Evolutionary conservation across 2,329 filamentous ascomycete species (phyloP), one percentile per base, ranked within the genome.

Genomic region (Plenodomus tracheiphilus): DNA sequence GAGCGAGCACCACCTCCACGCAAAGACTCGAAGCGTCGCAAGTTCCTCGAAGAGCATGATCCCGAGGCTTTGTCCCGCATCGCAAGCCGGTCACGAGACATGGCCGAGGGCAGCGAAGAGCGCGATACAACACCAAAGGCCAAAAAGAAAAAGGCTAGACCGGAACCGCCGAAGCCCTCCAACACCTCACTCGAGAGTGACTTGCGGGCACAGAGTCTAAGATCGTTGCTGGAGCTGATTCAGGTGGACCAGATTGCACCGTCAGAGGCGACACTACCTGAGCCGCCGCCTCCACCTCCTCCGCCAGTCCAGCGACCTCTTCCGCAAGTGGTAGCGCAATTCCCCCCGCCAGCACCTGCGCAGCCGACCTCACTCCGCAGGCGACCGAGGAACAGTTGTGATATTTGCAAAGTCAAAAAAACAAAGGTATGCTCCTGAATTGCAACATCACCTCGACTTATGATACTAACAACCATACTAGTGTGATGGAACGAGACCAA

Each of bases 1-100:
- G 74, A 75, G 52, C 66, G 75, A 18, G 74, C 73, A 19, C 69
- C 72, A 2, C 68, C 70, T 10, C 69, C 74, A 11, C 69, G 74
- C 15, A 71, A 70, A 42, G 70, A 73, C 51, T 71, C 71, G n/a
- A 71, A 72, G 55, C 56, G 71, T 22, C 62, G 71, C 41, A 69
- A 67, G 49, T 66, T 54, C 39, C 56, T 72, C 17, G 67, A 73
- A 45, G 64, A 64, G 45, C 58, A 66, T 13, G 65, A 74, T 34
- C 69, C 71, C 2, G 70, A 70, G 9, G 63, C 66, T 5, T 47
- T 71, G 38, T 45, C 53, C 3, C 58, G 61, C 43, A 51, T 70
- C 37, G 54, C 58, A 34, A 64, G 52, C 19, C 53, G 64, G 28
- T 59, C 65, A 9, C 62, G 61, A 34, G 57, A 59, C 13, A 38